A percentile compares a stretch with the other conserved stretches of the same genome.
These are phyloP conservation scores for Heliamphora exappendiculata DNA, from an alignment of 148 eudicot genomes.

Conservation along the genomic window DNA sequence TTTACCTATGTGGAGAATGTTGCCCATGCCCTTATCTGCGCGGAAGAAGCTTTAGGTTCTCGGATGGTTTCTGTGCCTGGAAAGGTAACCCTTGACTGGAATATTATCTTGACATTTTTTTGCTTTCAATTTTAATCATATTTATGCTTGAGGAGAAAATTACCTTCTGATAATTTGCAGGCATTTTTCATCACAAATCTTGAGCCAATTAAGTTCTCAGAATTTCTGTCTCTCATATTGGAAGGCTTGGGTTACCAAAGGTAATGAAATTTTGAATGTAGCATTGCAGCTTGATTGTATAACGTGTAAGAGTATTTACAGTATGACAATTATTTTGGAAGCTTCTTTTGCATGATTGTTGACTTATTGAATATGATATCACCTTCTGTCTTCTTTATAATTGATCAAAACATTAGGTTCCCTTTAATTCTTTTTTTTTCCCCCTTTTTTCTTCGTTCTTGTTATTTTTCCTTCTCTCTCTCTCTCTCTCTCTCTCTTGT, in stretches of 20 bases:
- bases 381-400: not conserved
- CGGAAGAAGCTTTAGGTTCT: constrained; percentile 67
- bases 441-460: not conserved
- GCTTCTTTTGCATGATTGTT: not conserved
- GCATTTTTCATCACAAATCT: constrained; percentile 77
- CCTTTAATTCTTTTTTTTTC: not conserved
- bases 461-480: not conserved
- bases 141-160: constrained; percentile 10
- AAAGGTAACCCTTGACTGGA: constrained; percentile 41
- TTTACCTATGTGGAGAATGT: constrained; percentile 93
- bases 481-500: not conserved
- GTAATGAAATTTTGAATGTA: constrained; percentile 32
- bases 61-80: constrained; percentile 56
- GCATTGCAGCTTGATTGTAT: not conserved
- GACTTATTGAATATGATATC: not conserved
- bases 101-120: not conserved
- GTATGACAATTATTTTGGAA: not conserved
- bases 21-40: constrained; percentile 89
- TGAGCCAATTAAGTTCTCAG: constrained; percentile 72
- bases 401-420: not conserved
- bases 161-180: constrained; percentile 29
- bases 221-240: constrained; percentile 52
- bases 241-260: constrained; percentile 77
- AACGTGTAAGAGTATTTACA: not conserved
- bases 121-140: not conserved